phyloP scores from a whole-genome alignment of 805 yeast species.

The Wickerhamomyces hampshirensis region DNA sequence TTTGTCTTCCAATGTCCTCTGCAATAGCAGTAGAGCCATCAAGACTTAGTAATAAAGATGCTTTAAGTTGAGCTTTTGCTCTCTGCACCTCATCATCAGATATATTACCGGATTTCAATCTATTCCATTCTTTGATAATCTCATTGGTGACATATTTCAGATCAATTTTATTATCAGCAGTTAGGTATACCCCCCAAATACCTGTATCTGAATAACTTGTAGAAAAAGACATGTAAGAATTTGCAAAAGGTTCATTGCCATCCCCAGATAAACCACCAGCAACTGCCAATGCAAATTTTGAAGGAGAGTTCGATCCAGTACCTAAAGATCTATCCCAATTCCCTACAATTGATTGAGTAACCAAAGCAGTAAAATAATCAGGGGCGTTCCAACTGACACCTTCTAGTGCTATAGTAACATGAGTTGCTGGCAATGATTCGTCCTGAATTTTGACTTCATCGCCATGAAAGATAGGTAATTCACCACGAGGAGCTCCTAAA shows the following conservation, averaged over 20 bases:
- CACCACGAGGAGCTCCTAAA: constrained; percentile 60
- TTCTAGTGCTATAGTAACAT: constrained; percentile 92
- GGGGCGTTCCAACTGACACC: constrained; percentile 97
- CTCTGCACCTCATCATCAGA: constrained; percentile 85
- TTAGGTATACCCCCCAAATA: constrained; percentile 91
- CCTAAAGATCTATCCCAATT: constrained; percentile 96
- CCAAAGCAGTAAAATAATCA: constrained; percentile 91
- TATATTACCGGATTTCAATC: constrained; percentile 74
- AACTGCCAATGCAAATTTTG: constrained; percentile 69
- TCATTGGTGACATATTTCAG: constrained; percentile 67
- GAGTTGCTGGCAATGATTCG: constrained; percentile 78
- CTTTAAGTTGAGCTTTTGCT: constrained; percentile 92
- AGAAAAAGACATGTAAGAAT: constrained; percentile 93
- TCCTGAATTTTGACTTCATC: constrained; percentile 86
- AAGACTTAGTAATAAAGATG: constrained; percentile 79
- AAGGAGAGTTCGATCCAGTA: constrained; percentile 76
- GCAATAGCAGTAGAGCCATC: constrained; percentile 96
- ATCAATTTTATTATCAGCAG: constrained; percentile 65
- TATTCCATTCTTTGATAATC: constrained; percentile 81
- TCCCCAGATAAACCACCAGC: constrained; percentile 52
- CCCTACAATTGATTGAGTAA: constrained; percentile 95
- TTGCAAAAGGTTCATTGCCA: constrained; percentile 66
- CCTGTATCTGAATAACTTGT: constrained; percentile 98
- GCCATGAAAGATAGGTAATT: constrained; percentile 74
- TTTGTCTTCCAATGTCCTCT: constrained; percentile 96